These are phyloP conservation scores for Pseudodiploospora longispora DNA, from an alignment of 2,329 filamentous ascomycete genomes.

Conservation along the genomic window DNA sequence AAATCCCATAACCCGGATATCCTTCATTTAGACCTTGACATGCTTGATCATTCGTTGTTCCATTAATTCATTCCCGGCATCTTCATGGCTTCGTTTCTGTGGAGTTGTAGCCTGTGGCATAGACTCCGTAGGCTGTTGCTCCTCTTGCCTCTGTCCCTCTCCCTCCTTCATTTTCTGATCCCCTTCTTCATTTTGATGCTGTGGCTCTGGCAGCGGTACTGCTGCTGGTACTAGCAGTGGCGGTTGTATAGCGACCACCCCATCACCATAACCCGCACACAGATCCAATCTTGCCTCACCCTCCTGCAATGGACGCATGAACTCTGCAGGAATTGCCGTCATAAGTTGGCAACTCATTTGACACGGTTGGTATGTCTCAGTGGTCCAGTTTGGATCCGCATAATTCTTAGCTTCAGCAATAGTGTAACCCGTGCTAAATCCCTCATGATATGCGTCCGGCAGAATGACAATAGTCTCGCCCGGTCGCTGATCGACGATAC, in stretches of 20 bases:
- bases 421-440: slow-evolving; percentile 33
- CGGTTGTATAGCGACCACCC: neutral
- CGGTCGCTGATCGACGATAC: slow-evolving; percentile 29
- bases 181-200: neutral
- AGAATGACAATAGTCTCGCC: slow-evolving; percentile 32
- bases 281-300: slow-evolving; percentile 27
- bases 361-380: slow-evolving; percentile 27
- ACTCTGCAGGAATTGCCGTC: slow-evolving; percentile 28
- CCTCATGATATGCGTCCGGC: slow-evolving; percentile 32
- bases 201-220: neutral
- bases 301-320: slow-evolving; percentile 22
- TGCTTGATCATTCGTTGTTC: slow-evolving; percentile 2
- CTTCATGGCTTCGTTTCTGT: slow-evolving; percentile 3
- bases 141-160: neutral
- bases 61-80: neutral
- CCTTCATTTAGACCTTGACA: neutral
- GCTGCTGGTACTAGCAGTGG: neutral
- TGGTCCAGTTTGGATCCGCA: slow-evolving; percentile 27
- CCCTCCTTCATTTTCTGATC: neutral
- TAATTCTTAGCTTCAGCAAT: slow-evolving; percentile 34
- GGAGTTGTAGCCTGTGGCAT: neutral
- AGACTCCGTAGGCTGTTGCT: neutral
- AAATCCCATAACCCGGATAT: neutral
- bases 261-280: slow-evolving; percentile 20
- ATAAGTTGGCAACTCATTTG: slow-evolving; percentile 22